Conservation (phyloP, 371 early-diverging fungal genomes). For the Actinomortierella ambigua region DNA sequence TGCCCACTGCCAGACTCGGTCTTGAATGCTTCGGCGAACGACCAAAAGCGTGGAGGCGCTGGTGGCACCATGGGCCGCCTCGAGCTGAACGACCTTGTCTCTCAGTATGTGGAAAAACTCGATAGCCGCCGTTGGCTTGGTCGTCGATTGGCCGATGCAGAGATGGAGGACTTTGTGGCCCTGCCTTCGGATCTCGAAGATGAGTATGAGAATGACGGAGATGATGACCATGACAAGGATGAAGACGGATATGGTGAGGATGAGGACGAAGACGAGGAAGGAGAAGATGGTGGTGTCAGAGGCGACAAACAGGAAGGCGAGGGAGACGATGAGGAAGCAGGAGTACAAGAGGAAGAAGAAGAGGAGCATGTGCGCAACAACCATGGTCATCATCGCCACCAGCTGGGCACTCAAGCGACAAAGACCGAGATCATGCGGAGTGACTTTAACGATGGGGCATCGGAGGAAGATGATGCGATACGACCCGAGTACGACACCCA, state of each 20-base stretch:
- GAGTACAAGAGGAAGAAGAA: slow-evolving; percentile 17
- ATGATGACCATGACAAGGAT: slow-evolving; percentile 9
- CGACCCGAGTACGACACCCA: too few species aligned
- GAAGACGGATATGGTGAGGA: background rate
- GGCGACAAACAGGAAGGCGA: slow-evolving; percentile 1
- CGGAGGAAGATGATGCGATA: too few species aligned
- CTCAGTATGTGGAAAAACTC: slow-evolving; percentile 39
- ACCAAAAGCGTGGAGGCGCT: slow-evolving; percentile 17
- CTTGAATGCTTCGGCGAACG: slow-evolving; percentile 17
- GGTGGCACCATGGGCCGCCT: slow-evolving; percentile 25
- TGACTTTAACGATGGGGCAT: too few species aligned
- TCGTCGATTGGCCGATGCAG: slow-evolving; percentile 16
- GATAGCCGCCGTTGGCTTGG: slow-evolving; percentile 40
- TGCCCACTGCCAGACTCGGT: slow-evolving; percentile 35
- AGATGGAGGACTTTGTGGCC: slow-evolving; percentile 32
- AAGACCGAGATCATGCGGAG: too few species aligned
- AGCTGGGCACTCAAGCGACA: too few species aligned
- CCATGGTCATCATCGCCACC: too few species aligned
- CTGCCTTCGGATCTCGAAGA: slow-evolving; percentile 28
- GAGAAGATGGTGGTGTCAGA: slow-evolving; percentile 6
- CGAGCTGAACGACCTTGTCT: slow-evolving; percentile 43
- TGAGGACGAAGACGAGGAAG: background rate
- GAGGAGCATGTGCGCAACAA: slow-evolving; percentile 6
- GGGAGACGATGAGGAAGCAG: slow-evolving; percentile 5
- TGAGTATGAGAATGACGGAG: slow-evolving; percentile 15